Conservation (phyloP, 1,284 basidiomycete genomes). For the Tylopilus sp. region DNA sequence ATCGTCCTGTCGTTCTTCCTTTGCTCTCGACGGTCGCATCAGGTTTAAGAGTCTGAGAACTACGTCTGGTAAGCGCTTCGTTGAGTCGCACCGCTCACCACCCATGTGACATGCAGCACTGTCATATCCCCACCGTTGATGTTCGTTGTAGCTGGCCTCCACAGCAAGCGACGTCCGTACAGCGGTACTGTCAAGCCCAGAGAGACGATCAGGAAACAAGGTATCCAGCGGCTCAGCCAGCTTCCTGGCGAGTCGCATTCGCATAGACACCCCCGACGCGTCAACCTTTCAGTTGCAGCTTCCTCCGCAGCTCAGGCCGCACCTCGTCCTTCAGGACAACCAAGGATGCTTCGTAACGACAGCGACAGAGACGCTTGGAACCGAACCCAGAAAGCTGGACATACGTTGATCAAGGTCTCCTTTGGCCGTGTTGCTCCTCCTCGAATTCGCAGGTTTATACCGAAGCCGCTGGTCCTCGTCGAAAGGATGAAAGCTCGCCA, state of each 20-base stretch:
- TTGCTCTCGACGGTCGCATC: no score
- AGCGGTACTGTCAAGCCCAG: neutral
- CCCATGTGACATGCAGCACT: constrained; percentile 19
- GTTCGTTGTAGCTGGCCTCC: constrained; percentile 26
- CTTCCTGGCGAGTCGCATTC: neutral
- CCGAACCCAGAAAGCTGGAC: neutral
- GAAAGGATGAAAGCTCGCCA: constrained; percentile 26
- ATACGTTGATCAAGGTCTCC: neutral
- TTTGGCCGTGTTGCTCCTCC: constrained; percentile 8
- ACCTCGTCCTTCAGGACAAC: neutral
- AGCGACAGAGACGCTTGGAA: neutral
- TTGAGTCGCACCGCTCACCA: constrained; percentile 3
- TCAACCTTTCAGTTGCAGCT: neutral
- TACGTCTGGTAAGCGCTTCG: constrained; percentile 11
- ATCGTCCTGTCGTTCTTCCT: no score
- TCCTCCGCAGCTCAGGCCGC: neutral
- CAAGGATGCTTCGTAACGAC: constrained; percentile 11
- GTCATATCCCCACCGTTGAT: constrained; percentile 9
- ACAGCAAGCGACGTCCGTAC: constrained; percentile 21
- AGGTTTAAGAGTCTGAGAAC: no score
- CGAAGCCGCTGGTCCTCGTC: constrained; percentile 23
- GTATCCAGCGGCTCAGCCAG: neutral
- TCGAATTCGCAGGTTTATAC: constrained; percentile 20
- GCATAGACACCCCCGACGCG: neutral
- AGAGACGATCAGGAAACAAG: neutral